Conservation (phyloP, 2,329 filamentous ascomycete genomes). For the Fusarium miscanthi region DNA sequence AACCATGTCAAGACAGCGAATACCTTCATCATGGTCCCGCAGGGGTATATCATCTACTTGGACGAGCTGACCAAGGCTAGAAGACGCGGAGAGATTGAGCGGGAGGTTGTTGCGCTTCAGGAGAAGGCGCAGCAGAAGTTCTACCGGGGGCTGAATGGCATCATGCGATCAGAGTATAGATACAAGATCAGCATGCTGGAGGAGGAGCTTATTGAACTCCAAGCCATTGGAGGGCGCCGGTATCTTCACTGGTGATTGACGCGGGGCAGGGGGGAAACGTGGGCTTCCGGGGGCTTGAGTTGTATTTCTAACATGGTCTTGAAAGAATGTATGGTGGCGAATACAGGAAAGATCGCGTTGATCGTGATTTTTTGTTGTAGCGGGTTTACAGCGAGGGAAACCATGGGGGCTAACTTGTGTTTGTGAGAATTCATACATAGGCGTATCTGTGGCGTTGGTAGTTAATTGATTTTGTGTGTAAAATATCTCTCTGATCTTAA, state of each 20-base stretch:
- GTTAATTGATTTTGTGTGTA: not conserved
- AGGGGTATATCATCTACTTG: fast-evolving
- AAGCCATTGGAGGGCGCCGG: not conserved
- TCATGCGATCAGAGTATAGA: not conserved
- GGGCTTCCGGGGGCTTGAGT: too few species aligned
- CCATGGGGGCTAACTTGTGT: too few species aligned
- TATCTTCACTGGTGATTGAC: not conserved
- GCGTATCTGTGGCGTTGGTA: fast-evolving
- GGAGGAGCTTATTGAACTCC: not conserved
- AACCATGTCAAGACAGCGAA: fast-evolving
- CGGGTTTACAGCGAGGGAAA: too few species aligned
- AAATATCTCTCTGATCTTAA: too few species aligned
- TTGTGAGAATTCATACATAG: fast-evolving
- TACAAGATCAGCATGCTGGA: not conserved
- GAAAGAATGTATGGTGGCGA: too few species aligned
- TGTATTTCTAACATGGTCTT: too few species aligned
- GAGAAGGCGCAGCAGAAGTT: not conserved
- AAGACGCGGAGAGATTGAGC: not conserved
- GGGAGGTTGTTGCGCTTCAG: fast-evolving
- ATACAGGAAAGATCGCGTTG: too few species aligned
- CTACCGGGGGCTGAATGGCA: fast-evolving
- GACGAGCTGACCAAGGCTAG: not conserved
- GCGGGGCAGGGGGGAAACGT: not conserved
- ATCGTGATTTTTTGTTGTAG: not conserved
- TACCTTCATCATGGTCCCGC: not conserved